Base-by-base conservation (phyloP, 2,329 filamentous ascomycete genomes). In the Orbilia brochopaga region DNA sequence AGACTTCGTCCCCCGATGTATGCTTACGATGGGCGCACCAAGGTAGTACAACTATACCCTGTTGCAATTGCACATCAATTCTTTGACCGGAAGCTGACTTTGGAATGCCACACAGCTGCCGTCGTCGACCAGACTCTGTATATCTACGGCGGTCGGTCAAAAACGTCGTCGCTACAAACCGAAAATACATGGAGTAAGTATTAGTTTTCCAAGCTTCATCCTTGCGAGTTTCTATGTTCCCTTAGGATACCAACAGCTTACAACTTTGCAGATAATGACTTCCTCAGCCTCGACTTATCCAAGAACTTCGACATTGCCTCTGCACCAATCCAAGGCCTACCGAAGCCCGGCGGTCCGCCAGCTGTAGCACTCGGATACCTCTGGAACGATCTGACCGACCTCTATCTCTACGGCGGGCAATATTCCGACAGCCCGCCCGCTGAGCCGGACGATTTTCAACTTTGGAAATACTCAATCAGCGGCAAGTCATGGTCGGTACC, bases 91-190 rank as follows among this genome's bases (percentile, higher is more conserved):
- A 44, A n/a, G 60, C 74, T 77, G 51, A 76, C 66, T 63, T 24
- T 3, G 10, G 74, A 74, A 55, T 7, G 17, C 7, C 23, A 1
- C n/a, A 23, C 73, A 85, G 85, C 83, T 72, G 86, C 90, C 2
- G 78, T 89, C 37, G 83, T 92, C 15, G 91, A 91, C 74, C 89
- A 89, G 13, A 92, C 88, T 0, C 77, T 92, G 1, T 92, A 90
- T 77, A 84, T 91, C 61, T 92, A 91, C 75, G 90, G 90, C 37
- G 90, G 90, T 24, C 84, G 88, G 74, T 84, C 86, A 13, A 88
- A 83, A 55, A 84, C 82, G 0, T 78, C 82, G 15, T 78, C 82
- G 13, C 82, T 83, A 37, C 89, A 92, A 76, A 83, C 80, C 1
- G 79, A 81, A 4, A 81, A 90, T 76, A 88, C 86, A 0, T 92